phyloP scores from a whole-genome alignment of 352 stramenopile genomes.

The Nothophytophthora sp. region DNA sequence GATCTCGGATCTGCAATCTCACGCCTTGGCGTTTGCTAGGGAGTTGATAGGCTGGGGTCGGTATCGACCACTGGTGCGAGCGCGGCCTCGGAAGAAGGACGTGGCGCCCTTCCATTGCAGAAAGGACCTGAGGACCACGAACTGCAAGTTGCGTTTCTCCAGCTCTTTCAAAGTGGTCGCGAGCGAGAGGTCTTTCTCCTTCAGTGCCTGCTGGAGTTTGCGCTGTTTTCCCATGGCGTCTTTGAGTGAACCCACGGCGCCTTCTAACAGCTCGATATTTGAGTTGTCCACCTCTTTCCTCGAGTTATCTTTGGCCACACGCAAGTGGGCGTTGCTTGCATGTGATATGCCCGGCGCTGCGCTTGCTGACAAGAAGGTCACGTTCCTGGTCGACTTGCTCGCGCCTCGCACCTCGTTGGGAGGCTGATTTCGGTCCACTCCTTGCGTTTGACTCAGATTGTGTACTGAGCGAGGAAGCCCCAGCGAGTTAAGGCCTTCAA shows the following conservation, averaged over 20 bases:
- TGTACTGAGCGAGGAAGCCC: conserved; percentile 21
- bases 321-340: conserved; percentile 2
- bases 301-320: conserved; percentile 8
- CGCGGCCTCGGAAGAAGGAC: conserved; percentile 10
- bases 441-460: conserved; percentile 13
- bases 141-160: conserved; percentile 31
- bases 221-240: conserved; percentile 38
- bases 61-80: background rate
- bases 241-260: conserved; percentile 38
- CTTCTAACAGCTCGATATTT: conserved; percentile 45
- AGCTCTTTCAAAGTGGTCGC: conserved; percentile 18
- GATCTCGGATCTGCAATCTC: too few species aligned
- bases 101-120: conserved; percentile 41
- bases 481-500: conserved; percentile 38
- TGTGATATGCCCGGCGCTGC: conserved; percentile 12
- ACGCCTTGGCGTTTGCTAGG: too few species aligned
- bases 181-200: conserved; percentile 24
- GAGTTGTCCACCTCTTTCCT: conserved; percentile 24
- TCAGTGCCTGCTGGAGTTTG: conserved; percentile 28
- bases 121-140: conserved; percentile 40
- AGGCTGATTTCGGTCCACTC: background rate
- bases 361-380: conserved; percentile 16
- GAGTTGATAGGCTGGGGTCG: too few species aligned
- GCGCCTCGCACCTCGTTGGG: background rate
- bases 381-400: conserved; percentile 1